phyloP scores from a whole-genome alignment of 1,139 yeast species.

The Insectozyma bohioensis region DNA sequence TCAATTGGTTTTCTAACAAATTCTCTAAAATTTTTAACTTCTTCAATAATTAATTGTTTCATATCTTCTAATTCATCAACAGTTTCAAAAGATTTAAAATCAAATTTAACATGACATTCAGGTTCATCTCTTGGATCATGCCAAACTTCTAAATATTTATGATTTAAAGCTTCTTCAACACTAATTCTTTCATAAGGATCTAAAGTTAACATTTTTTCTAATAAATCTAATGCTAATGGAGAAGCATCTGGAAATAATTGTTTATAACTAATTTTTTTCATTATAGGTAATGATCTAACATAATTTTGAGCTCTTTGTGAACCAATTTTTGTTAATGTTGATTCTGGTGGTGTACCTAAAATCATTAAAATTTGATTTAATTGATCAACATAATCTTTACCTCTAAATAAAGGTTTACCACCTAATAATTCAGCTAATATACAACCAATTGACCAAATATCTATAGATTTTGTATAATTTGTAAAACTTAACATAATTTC shows the following conservation, averaged over 20 bases:
- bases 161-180: slow-evolving; percentile 85
- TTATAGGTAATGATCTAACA: slow-evolving; percentile 79
- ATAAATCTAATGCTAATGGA: slow-evolving; percentile 80
- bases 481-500: slow-evolving; percentile 94
- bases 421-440: slow-evolving; percentile 91
- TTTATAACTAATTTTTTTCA: slow-evolving; percentile 77
- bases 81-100: slow-evolving; percentile 80
- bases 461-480: slow-evolving; percentile 93
- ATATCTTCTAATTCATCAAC: slow-evolving; percentile 78
- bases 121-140: slow-evolving; percentile 97
- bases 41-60: slow-evolving; percentile 77
- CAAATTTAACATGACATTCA: slow-evolving; percentile 77
- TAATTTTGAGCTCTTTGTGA: slow-evolving; percentile 90
- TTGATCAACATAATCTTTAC: slow-evolving; percentile 95
- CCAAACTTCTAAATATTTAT: slow-evolving; percentile 90
- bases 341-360: slow-evolving; percentile 88
- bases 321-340: slow-evolving; percentile 79
- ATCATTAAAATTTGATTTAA: slow-evolving; percentile 81
- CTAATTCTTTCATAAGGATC: slow-evolving; percentile 87
- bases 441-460: slow-evolving; percentile 97
- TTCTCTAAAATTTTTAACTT: slow-evolving; percentile 76
- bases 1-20: slow-evolving; percentile 77
- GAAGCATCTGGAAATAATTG: slow-evolving; percentile 80
- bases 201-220: slow-evolving; percentile 78
- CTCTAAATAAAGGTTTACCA: slow-evolving; percentile 89